Conservation (phyloP, 75 land plant species). For the Pseudotsuga menziesii region DNA sequence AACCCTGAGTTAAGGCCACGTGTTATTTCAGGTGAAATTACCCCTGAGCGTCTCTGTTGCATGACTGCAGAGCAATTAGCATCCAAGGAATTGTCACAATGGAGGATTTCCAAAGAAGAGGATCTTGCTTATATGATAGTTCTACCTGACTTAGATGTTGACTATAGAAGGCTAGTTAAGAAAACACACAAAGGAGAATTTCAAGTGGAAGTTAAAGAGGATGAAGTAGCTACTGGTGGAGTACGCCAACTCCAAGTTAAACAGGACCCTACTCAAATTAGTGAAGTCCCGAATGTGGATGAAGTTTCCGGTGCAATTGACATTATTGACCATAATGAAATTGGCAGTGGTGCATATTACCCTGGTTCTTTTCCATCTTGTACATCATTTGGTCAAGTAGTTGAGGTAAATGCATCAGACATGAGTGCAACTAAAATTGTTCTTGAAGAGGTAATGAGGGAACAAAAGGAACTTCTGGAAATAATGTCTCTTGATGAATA, state of each 20-base stretch:
- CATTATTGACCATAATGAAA: not conserved
- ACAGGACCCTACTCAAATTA: not conserved
- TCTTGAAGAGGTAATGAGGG: not conserved
- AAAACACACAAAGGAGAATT: constrained; percentile 98
- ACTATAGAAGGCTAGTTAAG: constrained; percentile 71
- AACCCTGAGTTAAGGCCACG: constrained; percentile 93
- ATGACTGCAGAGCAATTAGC: constrained; percentile 98
- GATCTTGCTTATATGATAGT: constrained; percentile 91
- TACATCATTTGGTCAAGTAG: not conserved
- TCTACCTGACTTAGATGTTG: constrained; percentile 76
- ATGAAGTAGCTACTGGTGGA: constrained; percentile 51
- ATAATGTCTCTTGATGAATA: constrained; percentile 82
- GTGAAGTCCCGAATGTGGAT: constrained; percentile 1
- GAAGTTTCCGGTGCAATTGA: not conserved
- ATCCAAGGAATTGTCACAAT: constrained; percentile 93
- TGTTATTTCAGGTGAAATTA: constrained; percentile 80
- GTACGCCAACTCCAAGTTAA: constrained; percentile 6
- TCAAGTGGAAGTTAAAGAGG: constrained; percentile 62
- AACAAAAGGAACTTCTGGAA: constrained; percentile 26
- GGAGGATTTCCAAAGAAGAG: constrained; percentile 95
- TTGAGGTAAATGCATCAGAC: not conserved
- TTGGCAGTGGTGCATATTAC: not conserved
- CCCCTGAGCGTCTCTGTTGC: constrained; percentile 71
- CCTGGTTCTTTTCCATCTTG: not conserved
- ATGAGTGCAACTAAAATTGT: not conserved